Evolutionary conservation across 495 filamentous ascomycete species (phyloP), one percentile per base, ranked within the genome.

Genomic region (Podospora appendiculata): DNA sequence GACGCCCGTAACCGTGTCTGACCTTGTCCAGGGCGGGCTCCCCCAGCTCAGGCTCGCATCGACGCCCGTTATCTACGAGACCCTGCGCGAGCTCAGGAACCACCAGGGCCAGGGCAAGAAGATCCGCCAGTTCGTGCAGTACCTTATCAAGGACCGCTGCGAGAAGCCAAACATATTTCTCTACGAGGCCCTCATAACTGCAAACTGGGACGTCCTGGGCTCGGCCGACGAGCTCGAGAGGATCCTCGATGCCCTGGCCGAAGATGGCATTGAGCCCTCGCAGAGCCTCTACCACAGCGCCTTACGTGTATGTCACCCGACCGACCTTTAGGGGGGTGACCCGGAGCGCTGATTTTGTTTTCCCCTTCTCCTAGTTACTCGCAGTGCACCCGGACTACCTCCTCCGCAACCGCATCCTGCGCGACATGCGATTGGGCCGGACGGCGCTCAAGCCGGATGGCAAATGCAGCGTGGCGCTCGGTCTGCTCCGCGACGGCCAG

Each of bases 351-450:
- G 25, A 25, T 25, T 25, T 5, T n/a, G n/a, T 25, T 25, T 5
- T 25, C 5, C 25, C 25, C 2, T 25, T 25, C n/a, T n/a, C n/a
- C n/a, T 25, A 84, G 73, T 87, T 86, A 6, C 79, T 91, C 18
- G 81, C 89, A 12, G 81, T 94, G 18, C 90, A 96, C 65, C 90
- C 92, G 1, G 84, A 96, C 65, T 90, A 93, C 55, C 41, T 90
- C 1, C 72, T 90, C 10, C 84, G 90, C 18, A 73, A 76, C 36
- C 73, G 84, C 33, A 73, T 95, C n/a, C 67, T 97, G 19, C 63
- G 74, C 41, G 81, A 81, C 17, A 85, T 91, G 78, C 79, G 79
- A 60, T 73, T 80, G 51, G 69, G 82, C 54, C 93, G 88, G 85
- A 79, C 88, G 41, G 68, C 71, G 2, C 63, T 94, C 19, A 82